These are phyloP conservation scores for Pterulicium gracile DNA, from an alignment of 1,284 basidiomycete genomes.

Conservation along the genomic window DNA sequence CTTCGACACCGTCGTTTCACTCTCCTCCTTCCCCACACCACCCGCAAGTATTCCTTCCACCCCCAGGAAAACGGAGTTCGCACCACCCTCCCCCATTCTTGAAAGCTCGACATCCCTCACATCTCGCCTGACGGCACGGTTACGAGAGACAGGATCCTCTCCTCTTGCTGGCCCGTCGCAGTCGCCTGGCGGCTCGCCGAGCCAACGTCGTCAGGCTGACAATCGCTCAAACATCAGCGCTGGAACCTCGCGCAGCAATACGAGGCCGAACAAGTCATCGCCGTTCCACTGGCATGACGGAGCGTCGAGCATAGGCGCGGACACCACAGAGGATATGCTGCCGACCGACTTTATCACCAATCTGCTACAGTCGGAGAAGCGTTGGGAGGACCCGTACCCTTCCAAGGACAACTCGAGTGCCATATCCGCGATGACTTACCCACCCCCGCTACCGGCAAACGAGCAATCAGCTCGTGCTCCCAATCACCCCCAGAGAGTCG, in stretches of 20 bases:
- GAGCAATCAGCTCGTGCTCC: constrained; percentile 8
- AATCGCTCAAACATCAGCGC: not conserved
- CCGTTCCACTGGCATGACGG: constrained; percentile 51
- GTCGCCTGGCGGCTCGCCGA: not conserved
- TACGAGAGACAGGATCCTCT: not conserved
- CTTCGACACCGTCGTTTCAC: constrained; percentile 24
- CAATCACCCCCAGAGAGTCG: constrained; percentile 10
- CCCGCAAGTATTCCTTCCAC: constrained; percentile 22
- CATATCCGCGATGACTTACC: constrained; percentile 42
- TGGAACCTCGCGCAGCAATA: not conserved
- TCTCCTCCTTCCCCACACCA: constrained; percentile 32
- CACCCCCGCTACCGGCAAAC: no score
- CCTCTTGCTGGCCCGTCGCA: not conserved
- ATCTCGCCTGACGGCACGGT: not conserved
- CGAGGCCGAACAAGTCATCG: constrained; percentile 14
- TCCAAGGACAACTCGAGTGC: constrained; percentile 31
- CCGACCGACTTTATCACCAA: constrained; percentile 52
- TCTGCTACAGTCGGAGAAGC: constrained; percentile 33
- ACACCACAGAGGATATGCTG: constrained; percentile 40
- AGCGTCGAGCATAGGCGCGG: constrained; percentile 43
- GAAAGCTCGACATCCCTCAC: constrained; percentile 4
- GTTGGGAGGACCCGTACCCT: constrained; percentile 19
- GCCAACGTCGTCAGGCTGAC: not conserved
- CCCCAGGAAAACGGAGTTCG: constrained; percentile 11
- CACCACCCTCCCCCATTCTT: constrained; percentile 9